Percentiles rank a stretch among this genome's conserved stretches.
Evolutionary conservation across 2,329 filamentous ascomycete genomes (phyloP).

Genomic region (Pseudogymnoascus sp.): DNA sequence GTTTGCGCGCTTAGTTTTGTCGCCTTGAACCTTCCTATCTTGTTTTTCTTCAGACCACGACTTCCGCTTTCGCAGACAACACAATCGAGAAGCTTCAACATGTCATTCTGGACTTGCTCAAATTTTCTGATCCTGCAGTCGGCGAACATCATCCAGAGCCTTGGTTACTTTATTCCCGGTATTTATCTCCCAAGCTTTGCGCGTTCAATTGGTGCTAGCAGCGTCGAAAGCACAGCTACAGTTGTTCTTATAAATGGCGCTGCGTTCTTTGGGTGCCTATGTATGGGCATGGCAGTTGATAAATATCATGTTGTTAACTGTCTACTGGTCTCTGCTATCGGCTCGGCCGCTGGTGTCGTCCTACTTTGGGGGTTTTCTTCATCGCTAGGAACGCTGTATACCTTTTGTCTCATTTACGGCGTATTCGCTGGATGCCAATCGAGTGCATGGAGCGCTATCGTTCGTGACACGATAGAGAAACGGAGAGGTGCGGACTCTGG

Average conservation of each 20-base stretch:
- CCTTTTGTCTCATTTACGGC: constrained; percentile 47
- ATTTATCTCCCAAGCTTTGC: constrained; percentile 45
- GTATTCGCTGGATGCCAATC: constrained; percentile 48
- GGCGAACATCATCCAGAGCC: constrained; percentile 42
- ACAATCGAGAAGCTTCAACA: constrained; percentile 24
- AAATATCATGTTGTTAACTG: constrained; percentile 34
- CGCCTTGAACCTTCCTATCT: constrained; percentile 32
- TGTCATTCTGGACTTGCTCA: constrained; percentile 32
- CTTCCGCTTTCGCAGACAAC: constrained; percentile 33
- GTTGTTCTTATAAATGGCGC: constrained; percentile 41
- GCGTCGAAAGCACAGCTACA: constrained; percentile 36
- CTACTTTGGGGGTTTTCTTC: constrained; percentile 46
- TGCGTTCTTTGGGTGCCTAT: constrained; percentile 36
- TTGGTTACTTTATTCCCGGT: constrained; percentile 47
- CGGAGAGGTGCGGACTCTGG: constrained; percentile 12
- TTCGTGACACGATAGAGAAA: background rate
- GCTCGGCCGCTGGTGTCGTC: constrained; percentile 41
- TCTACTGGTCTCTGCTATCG: constrained; percentile 40
- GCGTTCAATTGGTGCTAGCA: constrained; percentile 16
- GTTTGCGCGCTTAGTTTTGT: constrained; percentile 34
- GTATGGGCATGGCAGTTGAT: constrained; percentile 33
- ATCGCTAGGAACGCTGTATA: constrained; percentile 35
- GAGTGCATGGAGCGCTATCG: constrained; percentile 36
- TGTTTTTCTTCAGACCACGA: constrained; percentile 33
- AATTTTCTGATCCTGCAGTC: constrained; percentile 36